Evolutionary conservation across 2,329 filamentous ascomycete species (phyloP).

Genomic region (Mollisia scopiformis): DNA sequence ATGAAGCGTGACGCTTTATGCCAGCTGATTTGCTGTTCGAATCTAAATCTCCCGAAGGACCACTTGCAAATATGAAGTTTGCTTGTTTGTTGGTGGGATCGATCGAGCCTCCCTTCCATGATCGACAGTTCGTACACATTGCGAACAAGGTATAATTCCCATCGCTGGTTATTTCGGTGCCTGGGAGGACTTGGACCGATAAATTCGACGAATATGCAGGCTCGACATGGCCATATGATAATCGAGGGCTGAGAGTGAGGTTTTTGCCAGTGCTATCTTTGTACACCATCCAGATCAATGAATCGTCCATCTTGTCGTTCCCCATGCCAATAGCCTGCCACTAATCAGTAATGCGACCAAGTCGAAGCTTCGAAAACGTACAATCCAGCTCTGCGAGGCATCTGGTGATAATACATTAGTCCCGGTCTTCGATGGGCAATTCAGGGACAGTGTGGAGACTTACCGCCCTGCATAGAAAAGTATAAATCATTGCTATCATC

Average conservation of each 20-base stretch:
- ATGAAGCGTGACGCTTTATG: conserved; percentile 55
- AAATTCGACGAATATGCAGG: conserved; percentile 49
- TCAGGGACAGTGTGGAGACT: too few species aligned
- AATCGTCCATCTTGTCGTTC: conserved; percentile 51
- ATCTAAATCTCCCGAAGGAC: conserved; percentile 47
- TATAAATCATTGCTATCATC: conserved; percentile 50
- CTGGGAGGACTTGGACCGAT: conserved; percentile 46
- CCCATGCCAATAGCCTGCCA: conserved; percentile 55
- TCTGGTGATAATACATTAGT: conserved; percentile 46
- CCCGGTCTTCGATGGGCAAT: too few species aligned
- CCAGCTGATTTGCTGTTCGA: conserved; percentile 47
- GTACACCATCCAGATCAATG: conserved; percentile 60
- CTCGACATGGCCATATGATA: conserved; percentile 54
- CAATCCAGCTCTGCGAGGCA: conserved; percentile 50
- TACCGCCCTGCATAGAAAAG: conserved; percentile 46
- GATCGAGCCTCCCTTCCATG: conserved; percentile 52
- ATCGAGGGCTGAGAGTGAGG: conserved; percentile 59
- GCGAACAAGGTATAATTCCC: conserved; percentile 49
- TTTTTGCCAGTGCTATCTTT: conserved; percentile 47
- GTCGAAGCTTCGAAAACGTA: conserved; percentile 15
- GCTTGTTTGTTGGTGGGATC: conserved; percentile 52
- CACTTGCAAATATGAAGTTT: conserved; percentile 59
- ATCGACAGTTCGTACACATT: conserved; percentile 55
- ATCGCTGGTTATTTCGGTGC: conserved; percentile 48
- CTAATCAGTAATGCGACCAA: conserved; percentile 5